Base-by-base conservation (phyloP, 2,329 filamentous ascomycete genomes). In the Aspergillus nomiae region DNA sequence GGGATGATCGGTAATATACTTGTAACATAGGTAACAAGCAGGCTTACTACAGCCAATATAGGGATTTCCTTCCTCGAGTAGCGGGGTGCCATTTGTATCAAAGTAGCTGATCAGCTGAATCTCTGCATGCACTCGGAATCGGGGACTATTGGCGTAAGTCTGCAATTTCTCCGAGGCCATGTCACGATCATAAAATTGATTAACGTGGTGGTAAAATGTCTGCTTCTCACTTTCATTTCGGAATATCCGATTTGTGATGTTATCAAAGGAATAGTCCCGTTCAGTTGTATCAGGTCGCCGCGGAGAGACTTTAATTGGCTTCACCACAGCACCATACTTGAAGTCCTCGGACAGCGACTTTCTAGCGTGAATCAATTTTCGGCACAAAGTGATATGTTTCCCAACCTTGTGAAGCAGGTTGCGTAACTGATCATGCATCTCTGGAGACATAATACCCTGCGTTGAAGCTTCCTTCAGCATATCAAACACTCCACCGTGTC, bases 11-110 rank as follows among this genome's bases (percentile, higher is more conserved):
- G n/a, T 12, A 7, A 46, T 46, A 24, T 46, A 46, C 43, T 24
- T 24, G 10, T 46, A 46, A 3, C 43, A 46, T 12, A 46, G 5
- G n/a, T 46, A 46, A 24, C 43, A 46, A 6, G 43, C 43, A 46
- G 43, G 43, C 10, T 46, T 46, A 46, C 43, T 46, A 24, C 43
- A 46, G 4, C 43, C 43, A 46, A 46, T 46, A n/a, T 46, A 46
- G 12, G 43, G 43, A 14, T 24, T 21, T 2, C 10, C 10, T 24
- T 46, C 10, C 8, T 46, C 43, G 4, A 46, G 43, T 12, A 46
- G n/a, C 43, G 2, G 43, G 43, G n/a, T 3, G 9, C 24, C 1
- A 14, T 46, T 6, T 7, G 9, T 46, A 46, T 46, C 43, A 14
- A 46, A 46, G 43, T 46, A 6, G 9, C 11, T 46, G 43, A 46